These are phyloP conservation scores for Phytophthora multivora DNA, from an alignment of 352 stramenopile species.

Conservation along the genomic window DNA sequence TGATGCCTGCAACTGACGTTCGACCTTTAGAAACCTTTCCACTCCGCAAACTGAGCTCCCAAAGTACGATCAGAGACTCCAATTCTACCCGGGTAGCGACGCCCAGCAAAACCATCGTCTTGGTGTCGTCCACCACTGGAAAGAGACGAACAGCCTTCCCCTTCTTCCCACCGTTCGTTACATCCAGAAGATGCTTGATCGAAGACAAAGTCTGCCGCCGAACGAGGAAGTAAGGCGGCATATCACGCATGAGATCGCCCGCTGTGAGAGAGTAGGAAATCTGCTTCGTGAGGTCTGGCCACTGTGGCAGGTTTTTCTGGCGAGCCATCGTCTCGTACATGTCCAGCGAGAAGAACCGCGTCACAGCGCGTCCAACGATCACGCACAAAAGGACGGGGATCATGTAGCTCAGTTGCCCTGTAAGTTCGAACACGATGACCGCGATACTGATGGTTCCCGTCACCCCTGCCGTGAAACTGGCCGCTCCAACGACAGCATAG, in stretches of 20 bases:
- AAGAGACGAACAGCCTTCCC: conserved; percentile 52
- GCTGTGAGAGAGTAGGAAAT: conserved; percentile 76
- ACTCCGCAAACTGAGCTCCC: conserved; percentile 50
- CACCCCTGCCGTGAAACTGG: conserved; percentile 81
- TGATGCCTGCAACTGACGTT: conserved; percentile 33
- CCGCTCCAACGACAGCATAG: conserved; percentile 82
- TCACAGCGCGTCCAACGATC: conserved; percentile 70
- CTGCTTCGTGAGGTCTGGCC: conserved; percentile 80
- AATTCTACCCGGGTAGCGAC: conserved; percentile 66
- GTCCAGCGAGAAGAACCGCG: conserved; percentile 74
- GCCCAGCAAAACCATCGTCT: conserved; percentile 68
- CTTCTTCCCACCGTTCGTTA: conserved; percentile 31
- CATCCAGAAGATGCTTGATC: conserved; percentile 49
- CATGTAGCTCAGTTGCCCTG: conserved; percentile 90
- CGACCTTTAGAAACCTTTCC: conserved; percentile 7
- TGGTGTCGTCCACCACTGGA: conserved; percentile 68
- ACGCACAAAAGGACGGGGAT: conserved; percentile 85
- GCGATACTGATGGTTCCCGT: conserved; percentile 81
- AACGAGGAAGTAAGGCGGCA: conserved; percentile 47
- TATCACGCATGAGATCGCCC: conserved; percentile 68
- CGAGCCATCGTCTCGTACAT: conserved; percentile 87
- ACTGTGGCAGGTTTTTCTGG: conserved; percentile 81
- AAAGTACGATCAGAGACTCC: conserved; percentile 61
- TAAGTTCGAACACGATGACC: conserved; percentile 90
- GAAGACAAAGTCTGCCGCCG: conserved; percentile 61